These are phyloP conservation scores for Clitopilus hobsonii DNA, from an alignment of 768 basidiomycete species.

Conservation along the genomic window DNA sequence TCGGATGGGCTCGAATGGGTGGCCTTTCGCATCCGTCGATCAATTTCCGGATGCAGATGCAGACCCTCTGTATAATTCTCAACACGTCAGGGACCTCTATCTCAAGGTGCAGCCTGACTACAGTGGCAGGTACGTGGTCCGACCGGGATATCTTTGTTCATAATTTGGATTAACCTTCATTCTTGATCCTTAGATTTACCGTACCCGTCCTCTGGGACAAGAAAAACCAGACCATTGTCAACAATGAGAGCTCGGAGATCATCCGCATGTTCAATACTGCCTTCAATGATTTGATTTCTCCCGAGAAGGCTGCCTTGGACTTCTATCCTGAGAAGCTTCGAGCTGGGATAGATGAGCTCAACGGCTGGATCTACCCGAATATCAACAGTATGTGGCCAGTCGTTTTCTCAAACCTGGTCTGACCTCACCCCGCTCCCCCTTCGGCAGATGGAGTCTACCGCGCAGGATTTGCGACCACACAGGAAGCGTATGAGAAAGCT, in stretches of 20 bases:
- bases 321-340: slow-evolving; percentile 74
- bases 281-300: slow-evolving; percentile 70
- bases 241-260: slow-evolving; percentile 94
- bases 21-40: slow-evolving; percentile 78
- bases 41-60: slow-evolving; percentile 66
- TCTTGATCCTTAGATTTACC: slow-evolving; percentile 52
- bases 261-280: slow-evolving; percentile 89
- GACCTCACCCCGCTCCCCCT: neutral
- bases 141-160: neutral
- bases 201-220: slow-evolving; percentile 94
- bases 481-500: slow-evolving; percentile 75
- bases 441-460: slow-evolving; percentile 79
- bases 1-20: slow-evolving; percentile 76
- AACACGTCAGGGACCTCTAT: slow-evolving; percentile 85
- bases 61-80: slow-evolving; percentile 67
- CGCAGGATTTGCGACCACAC: slow-evolving; percentile 79
- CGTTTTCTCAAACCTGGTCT: neutral
- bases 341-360: slow-evolving; percentile 76
- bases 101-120: slow-evolving; percentile 70
- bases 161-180: neutral
- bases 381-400: slow-evolving; percentile 63
- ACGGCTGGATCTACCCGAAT: slow-evolving; percentile 81
- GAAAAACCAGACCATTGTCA: slow-evolving; percentile 82
- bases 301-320: slow-evolving; percentile 61
- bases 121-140: slow-evolving; percentile 49